Conservation (phyloP, 2,329 filamentous ascomycete genomes). For the Pseudogymnoascus sp. region DNA sequence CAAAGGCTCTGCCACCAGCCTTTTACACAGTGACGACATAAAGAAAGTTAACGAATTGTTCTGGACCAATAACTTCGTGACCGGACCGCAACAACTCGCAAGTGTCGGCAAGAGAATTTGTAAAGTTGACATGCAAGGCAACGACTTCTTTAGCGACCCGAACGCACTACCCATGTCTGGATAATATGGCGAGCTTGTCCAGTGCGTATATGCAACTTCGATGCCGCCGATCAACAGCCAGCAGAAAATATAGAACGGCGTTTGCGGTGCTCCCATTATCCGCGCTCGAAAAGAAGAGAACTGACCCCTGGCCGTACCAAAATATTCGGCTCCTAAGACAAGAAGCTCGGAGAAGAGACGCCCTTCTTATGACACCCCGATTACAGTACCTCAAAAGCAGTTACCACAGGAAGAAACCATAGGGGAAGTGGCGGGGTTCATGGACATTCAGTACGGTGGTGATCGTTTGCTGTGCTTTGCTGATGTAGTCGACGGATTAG, state of each 20-base stretch:
- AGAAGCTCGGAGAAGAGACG: neutral
- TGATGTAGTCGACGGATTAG: neutral
- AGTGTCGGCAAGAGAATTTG: neutral
- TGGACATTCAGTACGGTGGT: neutral
- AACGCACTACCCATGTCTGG: neutral
- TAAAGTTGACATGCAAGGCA: neutral
- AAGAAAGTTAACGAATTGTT: neutral
- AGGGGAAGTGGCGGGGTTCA: neutral
- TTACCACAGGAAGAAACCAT: neutral
- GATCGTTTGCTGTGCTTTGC: neutral
- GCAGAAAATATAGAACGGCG: neutral
- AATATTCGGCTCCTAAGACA: neutral
- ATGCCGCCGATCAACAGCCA: neutral
- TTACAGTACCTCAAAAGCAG: neutral
- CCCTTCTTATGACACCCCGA: neutral
- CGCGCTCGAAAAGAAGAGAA: neutral
- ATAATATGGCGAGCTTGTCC: neutral
- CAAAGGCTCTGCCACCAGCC: neutral
- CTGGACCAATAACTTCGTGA: neutral
- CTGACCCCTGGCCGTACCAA: neutral
- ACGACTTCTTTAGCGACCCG: neutral
- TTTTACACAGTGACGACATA: neutral
- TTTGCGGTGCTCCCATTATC: neutral
- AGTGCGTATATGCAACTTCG: neutral
- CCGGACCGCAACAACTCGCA: neutral